Evolutionary conservation across 2,329 filamentous ascomycete genomes (phyloP).

Genomic region (Scorias spongiosa): DNA sequence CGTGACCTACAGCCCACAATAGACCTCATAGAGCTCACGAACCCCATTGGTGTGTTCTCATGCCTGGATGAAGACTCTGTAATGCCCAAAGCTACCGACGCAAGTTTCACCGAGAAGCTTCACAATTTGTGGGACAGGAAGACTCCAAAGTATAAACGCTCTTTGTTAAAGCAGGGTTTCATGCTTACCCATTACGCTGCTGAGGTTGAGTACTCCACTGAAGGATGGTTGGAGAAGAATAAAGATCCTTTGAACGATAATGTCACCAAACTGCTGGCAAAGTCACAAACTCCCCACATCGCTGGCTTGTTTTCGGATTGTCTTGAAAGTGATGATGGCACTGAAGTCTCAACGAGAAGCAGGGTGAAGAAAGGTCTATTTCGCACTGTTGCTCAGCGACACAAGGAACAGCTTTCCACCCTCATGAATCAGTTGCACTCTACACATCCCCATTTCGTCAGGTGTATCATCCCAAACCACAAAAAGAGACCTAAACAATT

Average conservation of each 20-base stretch:
- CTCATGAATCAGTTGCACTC: slow-evolving; percentile 89
- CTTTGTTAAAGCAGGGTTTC: slow-evolving; percentile 79
- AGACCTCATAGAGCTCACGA: slow-evolving; percentile 86
- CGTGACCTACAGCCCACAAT: slow-evolving; percentile 95
- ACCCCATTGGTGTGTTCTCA: slow-evolving; percentile 97
- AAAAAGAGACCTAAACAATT: slow-evolving; percentile 94
- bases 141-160: slow-evolving; percentile 79
- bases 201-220: slow-evolving; percentile 91
- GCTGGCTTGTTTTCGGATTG: slow-evolving; percentile 79
- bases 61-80: slow-evolving; percentile 96
- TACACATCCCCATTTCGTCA: slow-evolving; percentile 94
- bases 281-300: slow-evolving; percentile 69
- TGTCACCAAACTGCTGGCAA: slow-evolving; percentile 71
- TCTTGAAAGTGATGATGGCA: slow-evolving; percentile 62
- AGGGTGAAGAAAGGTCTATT: slow-evolving; percentile 95
- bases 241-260: slow-evolving; percentile 98
- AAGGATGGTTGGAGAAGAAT: slow-evolving; percentile 96
- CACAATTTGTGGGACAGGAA: slow-evolving; percentile 95
- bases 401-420: slow-evolving; percentile 96
- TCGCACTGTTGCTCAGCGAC: slow-evolving; percentile 86
- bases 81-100: slow-evolving; percentile 97
- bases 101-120: slow-evolving; percentile 94
- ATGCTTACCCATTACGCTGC: slow-evolving; percentile 94
- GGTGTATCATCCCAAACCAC: slow-evolving; percentile 95
- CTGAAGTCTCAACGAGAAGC: slow-evolving; percentile 46